Evolutionary conservation across 257 asterid species (phyloP).

Genomic region (Jacaranda mimosifolia): DNA sequence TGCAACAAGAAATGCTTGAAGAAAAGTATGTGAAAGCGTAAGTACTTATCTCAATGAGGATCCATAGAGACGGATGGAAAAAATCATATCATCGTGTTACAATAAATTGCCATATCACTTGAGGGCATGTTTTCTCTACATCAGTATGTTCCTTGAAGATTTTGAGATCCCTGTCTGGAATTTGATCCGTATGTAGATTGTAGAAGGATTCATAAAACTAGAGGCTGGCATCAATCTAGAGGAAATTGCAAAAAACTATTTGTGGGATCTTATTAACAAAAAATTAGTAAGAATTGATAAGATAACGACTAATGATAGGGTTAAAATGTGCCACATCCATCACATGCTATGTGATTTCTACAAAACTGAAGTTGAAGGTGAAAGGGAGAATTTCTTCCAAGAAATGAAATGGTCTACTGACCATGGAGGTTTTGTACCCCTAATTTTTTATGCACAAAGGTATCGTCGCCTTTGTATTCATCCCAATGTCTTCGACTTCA

Average conservation of each 20-base stretch:
- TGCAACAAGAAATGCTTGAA: slow-evolving; percentile 1
- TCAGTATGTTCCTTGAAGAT: slow-evolving; percentile 36
- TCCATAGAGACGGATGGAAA: slow-evolving; percentile 37
- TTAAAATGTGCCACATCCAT: too few species aligned
- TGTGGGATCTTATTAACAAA: too few species aligned
- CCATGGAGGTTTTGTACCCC: slow-evolving; percentile 29
- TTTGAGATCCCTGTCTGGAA: slow-evolving; percentile 38
- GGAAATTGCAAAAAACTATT: too few species aligned
- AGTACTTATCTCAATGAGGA: neutral
- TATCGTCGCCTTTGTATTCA: slow-evolving; percentile 50
- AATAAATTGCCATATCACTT: slow-evolving; percentile 32
- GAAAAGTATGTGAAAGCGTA: slow-evolving; percentile 32
- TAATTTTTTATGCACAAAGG: slow-evolving; percentile 11
- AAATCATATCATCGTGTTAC: slow-evolving; percentile 40
- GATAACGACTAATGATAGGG: too few species aligned
- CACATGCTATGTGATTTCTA: too few species aligned
- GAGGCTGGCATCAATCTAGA: too few species aligned
- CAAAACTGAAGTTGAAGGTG: too few species aligned
- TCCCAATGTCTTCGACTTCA: slow-evolving; percentile 32
- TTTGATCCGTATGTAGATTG: slow-evolving; percentile 39
- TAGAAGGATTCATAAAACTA: slow-evolving; percentile 36
- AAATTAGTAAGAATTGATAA: too few species aligned
- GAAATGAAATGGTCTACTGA: too few species aligned
- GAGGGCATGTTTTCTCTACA: too few species aligned
- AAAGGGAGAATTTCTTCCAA: too few species aligned